A percentile compares a stretch with the other conserved stretches of the same genome.
Conservation (phyloP, 208 protist species). For the Naegleria lovaniensis region DNA sequence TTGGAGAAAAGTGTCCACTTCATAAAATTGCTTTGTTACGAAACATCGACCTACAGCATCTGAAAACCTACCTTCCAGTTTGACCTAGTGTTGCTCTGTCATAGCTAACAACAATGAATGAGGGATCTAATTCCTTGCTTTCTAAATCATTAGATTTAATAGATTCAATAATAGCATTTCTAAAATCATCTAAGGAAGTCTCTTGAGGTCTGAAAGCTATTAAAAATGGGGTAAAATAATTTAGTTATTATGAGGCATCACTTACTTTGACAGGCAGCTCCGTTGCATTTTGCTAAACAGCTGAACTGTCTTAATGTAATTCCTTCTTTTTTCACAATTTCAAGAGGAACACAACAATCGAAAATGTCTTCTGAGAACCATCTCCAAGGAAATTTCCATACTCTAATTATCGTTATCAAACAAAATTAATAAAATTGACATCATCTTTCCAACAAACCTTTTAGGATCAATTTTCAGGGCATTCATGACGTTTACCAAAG, state of each 20-base stretch:
- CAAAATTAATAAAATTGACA: too few species aligned
- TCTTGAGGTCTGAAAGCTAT: not conserved
- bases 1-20: constrained; percentile 48
- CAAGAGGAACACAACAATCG: constrained; percentile 28
- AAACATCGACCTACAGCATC: not conserved
- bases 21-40: not conserved
- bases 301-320: constrained; percentile 42
- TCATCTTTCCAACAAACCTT: not conserved
- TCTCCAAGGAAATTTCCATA: constrained; percentile 34
- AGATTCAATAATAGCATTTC: not conserved
- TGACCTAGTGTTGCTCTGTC: constrained; percentile 29
- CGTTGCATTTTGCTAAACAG: constrained; percentile 35
- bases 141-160: not conserved
- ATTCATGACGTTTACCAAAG: constrained; percentile 37
- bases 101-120: constrained; percentile 33
- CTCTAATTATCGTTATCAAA: not conserved
- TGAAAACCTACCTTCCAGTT: not conserved
- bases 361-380: constrained; percentile 35
- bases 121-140: not conserved
- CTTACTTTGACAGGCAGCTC: constrained; percentile 24
- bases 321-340: constrained; percentile 34
- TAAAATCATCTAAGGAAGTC: not conserved
- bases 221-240: not conserved
- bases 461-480: constrained; percentile 35
- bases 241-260: not conserved